Base-by-base conservation (phyloP, 441 rosid genomes). In the Populus tomentosa region DNA sequence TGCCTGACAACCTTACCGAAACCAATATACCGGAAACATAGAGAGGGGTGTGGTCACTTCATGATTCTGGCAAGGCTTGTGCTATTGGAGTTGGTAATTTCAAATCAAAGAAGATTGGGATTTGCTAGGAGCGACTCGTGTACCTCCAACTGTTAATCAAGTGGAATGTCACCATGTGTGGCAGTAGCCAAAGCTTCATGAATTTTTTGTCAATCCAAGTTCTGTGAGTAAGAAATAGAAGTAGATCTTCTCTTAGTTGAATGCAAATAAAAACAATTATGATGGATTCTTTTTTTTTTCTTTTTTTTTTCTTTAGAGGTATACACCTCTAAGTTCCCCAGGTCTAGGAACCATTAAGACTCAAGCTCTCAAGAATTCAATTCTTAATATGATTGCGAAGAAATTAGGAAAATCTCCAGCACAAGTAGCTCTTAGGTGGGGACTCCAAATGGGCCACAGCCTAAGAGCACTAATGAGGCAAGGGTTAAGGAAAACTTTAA, bases 71-170 rank as follows among this genome's bases (percentile, higher is more conserved):
- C 38, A 89, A 86, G 75, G 87, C 87, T 78, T 71, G 80, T 53
- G 91, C 90, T 23, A 84, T 87, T 30, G 90, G 93, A 21, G 87
- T 88, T 42, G 79, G 90, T 75, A 88, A 89, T 77, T 88, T 89
- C 78, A 82, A 87, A 33, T 61, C 86, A 1, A 87, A 84, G 81
- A 89, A 89, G 74, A 79, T 87, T 16, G 84, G 18, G 82, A 83
- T 77, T 76, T 85, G 33, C 5, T 30, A 4, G 32, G 32, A 30
- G 32, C 4, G 32, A 5, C 32, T 30, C 32, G 0, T 30, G 0
- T 0, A 30, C 0, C 32, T 30, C 5, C 32, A 30, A 30, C 5
- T 30, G 32, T 30, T 4, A 30, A 30, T 5, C 32, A 30, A 30
- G 32, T 30, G 32, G 32, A 30, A 30, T 30, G 32, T 30, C 32